Evolutionary conservation across 1,284 basidiomycete species (phyloP).

Genomic region (Trametes sp.): DNA sequence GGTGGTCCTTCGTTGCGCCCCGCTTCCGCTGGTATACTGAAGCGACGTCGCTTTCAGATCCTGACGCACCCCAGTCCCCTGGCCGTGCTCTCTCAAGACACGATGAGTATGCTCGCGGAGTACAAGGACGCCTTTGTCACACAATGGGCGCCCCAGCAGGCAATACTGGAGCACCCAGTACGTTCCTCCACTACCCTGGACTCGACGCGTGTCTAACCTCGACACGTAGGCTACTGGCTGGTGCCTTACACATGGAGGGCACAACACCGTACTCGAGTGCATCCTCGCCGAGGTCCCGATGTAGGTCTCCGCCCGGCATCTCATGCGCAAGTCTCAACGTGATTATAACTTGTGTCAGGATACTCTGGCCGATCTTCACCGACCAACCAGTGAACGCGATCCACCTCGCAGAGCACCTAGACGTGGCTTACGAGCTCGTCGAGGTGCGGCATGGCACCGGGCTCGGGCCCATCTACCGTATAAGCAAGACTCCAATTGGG

Average conservation of each 20-base stretch:
- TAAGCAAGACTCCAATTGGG: constrained; percentile 9
- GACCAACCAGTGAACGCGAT: constrained; percentile 37
- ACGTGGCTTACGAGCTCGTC: constrained; percentile 35
- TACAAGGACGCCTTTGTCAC: constrained; percentile 23
- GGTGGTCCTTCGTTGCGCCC: neutral
- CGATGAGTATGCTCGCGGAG: constrained; percentile 16
- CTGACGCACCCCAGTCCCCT: constrained; percentile 25
- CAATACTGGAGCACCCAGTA: constrained; percentile 33
- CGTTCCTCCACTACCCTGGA: neutral
- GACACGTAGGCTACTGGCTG: constrained; percentile 28
- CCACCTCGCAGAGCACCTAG: constrained; percentile 24
- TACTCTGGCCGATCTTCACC: constrained; percentile 33
- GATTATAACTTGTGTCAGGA: neutral
- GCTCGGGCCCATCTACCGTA: constrained; percentile 30
- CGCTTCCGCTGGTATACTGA: neutral
- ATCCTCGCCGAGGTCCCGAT: constrained; percentile 28
- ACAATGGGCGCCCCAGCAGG: constrained; percentile 32
- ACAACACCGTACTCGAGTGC: constrained; percentile 33
- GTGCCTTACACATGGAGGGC: constrained; percentile 35
- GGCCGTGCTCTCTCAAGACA: constrained; percentile 3
- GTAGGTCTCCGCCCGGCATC: neutral
- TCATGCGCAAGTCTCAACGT: neutral
- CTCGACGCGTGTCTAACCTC: neutral
- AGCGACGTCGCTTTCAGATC: constrained; percentile 18
- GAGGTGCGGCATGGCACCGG: constrained; percentile 33